Base-by-base conservation (phyloP, 208 protist genomes). In the Porcisia hertigi region DNA sequence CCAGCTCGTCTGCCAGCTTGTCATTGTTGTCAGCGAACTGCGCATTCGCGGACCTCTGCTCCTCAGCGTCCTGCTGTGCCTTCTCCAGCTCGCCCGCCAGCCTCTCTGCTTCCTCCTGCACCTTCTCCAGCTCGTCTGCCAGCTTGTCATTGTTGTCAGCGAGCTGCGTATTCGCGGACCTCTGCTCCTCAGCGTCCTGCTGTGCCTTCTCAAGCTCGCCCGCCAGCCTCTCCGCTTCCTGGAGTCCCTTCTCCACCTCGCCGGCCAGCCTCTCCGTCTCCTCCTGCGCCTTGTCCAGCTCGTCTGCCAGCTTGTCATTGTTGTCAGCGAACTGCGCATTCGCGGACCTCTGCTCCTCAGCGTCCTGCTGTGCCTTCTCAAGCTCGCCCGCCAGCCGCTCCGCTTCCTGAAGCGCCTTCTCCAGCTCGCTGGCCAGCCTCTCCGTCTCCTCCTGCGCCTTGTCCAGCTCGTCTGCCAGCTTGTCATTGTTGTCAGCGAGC, bases 351-450 rank as follows among this genome's bases (percentile, higher is more conserved):
- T 23, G 53, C 53, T 18, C 23, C 53, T 57, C 53, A 18, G 53
- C 53, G 14, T 57, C 53, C 53, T 57, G 14, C 53, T 57, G 53
- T 18, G 53, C 12, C 16, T 2, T 18, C 53, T 4, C 52, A 75
- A 73, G 59, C 41, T 72, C 52, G 14, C 18, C 67, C 3, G 53
- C 52, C 20, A 72, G 69, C 69, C 59, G 59, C 52, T 72, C 69
- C 9, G 47, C 53, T 2, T 72, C 69, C 23, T 72, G 53, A n/a
- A 62, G 41, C 16, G 69, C 69, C 53, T 62, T 65, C 73, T 79
- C 55, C 66, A 73, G 58, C 23, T 57, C 53, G 75, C 69, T 36
- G 59, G 57, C 60, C 64, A 75, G 41, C 78, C 73, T 74, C 60
- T 54, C 62, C 7, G 53, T 18, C 12, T 57, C 53, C 53, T 57